Evolutionary conservation across 495 filamentous ascomycete genomes (phyloP).

Genomic region (Chaetomium tenue): DNA sequence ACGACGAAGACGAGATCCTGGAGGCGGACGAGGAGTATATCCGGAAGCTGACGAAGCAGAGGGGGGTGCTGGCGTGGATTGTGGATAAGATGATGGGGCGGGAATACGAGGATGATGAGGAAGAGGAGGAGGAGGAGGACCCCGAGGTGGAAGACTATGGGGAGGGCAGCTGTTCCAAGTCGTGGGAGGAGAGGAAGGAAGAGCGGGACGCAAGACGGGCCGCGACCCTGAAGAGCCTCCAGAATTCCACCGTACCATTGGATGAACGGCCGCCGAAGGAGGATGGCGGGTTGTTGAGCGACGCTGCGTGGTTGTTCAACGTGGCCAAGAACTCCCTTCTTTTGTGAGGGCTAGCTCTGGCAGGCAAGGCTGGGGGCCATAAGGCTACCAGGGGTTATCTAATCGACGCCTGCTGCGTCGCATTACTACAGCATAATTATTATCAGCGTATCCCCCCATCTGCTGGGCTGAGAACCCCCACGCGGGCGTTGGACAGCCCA

Average conservation of each 20-base stretch:
- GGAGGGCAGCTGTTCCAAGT: constrained; percentile 25
- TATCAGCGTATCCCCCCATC: not conserved
- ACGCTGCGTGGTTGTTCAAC: constrained; percentile 80
- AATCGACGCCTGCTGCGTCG: not conserved
- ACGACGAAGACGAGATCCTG: constrained; percentile 37
- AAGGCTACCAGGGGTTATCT: not conserved
- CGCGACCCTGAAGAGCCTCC: constrained; percentile 22
- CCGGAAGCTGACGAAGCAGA: constrained; percentile 54
- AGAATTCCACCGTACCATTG: constrained; percentile 21
- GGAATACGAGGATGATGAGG: constrained; percentile 63
- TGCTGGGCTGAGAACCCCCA: not conserved
- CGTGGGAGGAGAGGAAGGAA: constrained; percentile 42
- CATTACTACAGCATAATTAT: not conserved
- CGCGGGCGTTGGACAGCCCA: not conserved
- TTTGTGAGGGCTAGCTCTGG: constrained; percentile 27
- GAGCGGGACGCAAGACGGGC: constrained; percentile 30
- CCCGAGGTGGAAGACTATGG: constrained; percentile 42
- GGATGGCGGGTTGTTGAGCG: constrained; percentile 69
- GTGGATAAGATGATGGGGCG: constrained; percentile 73
- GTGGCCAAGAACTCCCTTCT: constrained; percentile 71
- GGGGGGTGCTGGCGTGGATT: constrained; percentile 71
- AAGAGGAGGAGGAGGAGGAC: constrained; percentile 50
- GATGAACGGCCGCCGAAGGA: constrained; percentile 45
- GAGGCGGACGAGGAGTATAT: constrained; percentile 55
- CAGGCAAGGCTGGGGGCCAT: not conserved